Evolutionary conservation across 1,139 yeast genomes (phyloP).

Genomic region (Blastobotrys buckinghamii): DNA sequence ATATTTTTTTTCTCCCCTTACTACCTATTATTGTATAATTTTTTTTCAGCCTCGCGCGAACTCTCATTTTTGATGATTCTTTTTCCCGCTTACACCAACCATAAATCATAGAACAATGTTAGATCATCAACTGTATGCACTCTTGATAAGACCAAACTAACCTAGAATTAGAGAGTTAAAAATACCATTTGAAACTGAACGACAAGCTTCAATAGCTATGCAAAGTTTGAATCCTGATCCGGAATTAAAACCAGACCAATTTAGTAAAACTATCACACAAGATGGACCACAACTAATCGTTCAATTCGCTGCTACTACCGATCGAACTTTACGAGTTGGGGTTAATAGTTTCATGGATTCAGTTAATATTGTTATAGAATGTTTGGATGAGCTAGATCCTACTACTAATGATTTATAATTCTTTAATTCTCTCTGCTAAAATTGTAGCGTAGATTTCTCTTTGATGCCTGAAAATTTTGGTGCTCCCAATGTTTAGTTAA

Average conservation of each 20-base stretch:
- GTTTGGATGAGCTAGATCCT: constrained; percentile 53
- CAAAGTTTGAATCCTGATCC: constrained; percentile 70
- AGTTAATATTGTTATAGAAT: constrained; percentile 58
- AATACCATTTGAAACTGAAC: constrained; percentile 56
- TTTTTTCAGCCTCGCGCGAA: no score
- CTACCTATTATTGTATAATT: neutral
- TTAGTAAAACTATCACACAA: constrained; percentile 21
- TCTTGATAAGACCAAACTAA: neutral
- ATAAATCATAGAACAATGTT: neutral
- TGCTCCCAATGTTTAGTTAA: no score
- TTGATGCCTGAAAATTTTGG: no score
- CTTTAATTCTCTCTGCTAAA: neutral
- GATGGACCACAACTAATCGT: constrained; percentile 36
- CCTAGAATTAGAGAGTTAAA: constrained; percentile 24
- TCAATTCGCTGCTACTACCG: constrained; percentile 50
- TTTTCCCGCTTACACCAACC: neutral
- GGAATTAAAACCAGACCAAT: constrained; percentile 52
- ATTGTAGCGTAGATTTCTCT: no score
- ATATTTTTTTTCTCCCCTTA: no score
- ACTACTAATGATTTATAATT: neutral
- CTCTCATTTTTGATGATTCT: neutral
- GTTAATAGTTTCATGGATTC: constrained; percentile 63
- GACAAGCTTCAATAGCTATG: constrained; percentile 61
- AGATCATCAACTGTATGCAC: constrained; percentile 8
- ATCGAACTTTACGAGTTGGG: constrained; percentile 63